Percentiles rank a stretch among this genome's conserved stretches.
Conservation (phyloP, 2,329 filamentous ascomycete species). For the Ophiostoma sp. region DNA sequence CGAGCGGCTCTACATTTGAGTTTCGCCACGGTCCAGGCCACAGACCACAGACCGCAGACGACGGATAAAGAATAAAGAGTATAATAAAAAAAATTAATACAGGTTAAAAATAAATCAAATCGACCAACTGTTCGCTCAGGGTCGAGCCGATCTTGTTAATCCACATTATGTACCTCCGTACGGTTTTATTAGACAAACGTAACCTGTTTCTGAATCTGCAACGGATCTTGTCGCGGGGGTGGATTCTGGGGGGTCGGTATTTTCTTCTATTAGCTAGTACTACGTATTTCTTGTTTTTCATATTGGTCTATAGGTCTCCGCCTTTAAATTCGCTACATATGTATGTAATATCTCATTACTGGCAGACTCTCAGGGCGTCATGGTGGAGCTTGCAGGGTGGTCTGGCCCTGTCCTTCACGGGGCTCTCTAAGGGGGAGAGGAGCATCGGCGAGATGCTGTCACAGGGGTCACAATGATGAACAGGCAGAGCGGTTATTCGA, state of each 20-base stretch:
- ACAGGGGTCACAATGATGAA: background rate
- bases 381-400: background rate
- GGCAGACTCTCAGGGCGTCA: background rate
- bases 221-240: slow-evolving; percentile 14
- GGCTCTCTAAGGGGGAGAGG: background rate
- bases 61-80: background rate
- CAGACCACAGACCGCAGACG: background rate
- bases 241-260: background rate
- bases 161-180: background rate
- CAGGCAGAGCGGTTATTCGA: background rate
- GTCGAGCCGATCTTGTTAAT: background rate
- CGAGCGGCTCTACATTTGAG: background rate
- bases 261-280: background rate
- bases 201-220: slow-evolving; percentile 11
- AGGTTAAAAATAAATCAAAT: slow-evolving; percentile 3
- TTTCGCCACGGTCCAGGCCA: background rate
- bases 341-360: background rate
- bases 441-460: background rate
- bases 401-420: background rate
- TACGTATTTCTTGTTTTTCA: background rate
- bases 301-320: background rate
- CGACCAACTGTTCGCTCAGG: background rate
- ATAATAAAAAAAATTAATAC: background rate
- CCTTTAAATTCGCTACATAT: no score
- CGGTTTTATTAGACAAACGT: background rate